These are phyloP conservation scores for Poteriospumella lacustris DNA, from an alignment of 108 stramenopile genomes.

Conservation along the genomic window DNA sequence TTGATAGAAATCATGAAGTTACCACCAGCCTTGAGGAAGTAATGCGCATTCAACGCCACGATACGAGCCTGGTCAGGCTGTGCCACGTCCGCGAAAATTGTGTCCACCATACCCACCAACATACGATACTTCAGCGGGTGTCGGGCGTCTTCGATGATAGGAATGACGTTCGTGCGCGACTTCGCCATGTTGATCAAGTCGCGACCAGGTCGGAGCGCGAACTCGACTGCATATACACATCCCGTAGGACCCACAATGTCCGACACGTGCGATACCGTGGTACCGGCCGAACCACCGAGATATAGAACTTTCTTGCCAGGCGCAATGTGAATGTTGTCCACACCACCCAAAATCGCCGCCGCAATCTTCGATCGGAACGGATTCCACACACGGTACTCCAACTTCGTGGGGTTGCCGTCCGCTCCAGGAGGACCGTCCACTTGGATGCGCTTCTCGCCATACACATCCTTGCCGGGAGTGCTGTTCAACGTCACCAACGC, in stretches of 20 bases:
- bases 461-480: slow-evolving; percentile 96
- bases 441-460: slow-evolving; percentile 93
- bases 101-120: slow-evolving; percentile 91
- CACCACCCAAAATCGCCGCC: slow-evolving; percentile 97
- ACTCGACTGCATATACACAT: slow-evolving; percentile 97
- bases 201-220: slow-evolving; percentile 96
- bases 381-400: slow-evolving; percentile 99
- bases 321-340: slow-evolving; percentile 91
- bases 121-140: slow-evolving; percentile 99
- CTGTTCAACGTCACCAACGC: slow-evolving; percentile 93
- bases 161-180: slow-evolving; percentile 94
- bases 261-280: slow-evolving; percentile 95
- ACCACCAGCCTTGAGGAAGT: slow-evolving; percentile 97
- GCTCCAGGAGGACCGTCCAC: slow-evolving; percentile 64
- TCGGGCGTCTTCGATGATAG: slow-evolving; percentile 98
- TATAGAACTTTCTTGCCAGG: slow-evolving; percentile 69
- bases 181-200: slow-evolving; percentile 98
- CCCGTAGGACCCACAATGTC: slow-evolving; percentile 97
- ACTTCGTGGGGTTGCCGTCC: slow-evolving; percentile 80
- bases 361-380: slow-evolving; percentile 98
- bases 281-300: slow-evolving; percentile 97
- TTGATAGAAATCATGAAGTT: slow-evolving; percentile 99
- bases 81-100: slow-evolving; percentile 97
- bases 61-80: slow-evolving; percentile 98
- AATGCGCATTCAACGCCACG: slow-evolving; percentile 95